Conservation (phyloP, 768 basidiomycete genomes). For the Leucocoprinus birnbaumii region DNA sequence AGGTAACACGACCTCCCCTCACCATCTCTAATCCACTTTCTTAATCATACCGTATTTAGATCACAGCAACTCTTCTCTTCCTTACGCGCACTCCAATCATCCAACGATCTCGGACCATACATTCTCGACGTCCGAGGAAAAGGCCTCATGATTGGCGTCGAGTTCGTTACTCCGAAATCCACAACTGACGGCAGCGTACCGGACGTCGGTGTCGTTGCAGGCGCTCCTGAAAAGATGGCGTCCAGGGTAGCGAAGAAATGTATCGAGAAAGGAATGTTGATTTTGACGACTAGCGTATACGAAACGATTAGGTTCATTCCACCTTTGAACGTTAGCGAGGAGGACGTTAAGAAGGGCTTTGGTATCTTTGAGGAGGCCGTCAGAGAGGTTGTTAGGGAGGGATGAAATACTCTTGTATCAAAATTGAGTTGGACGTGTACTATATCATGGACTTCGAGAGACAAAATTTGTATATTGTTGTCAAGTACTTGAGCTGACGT, state of each 20-base stretch:
- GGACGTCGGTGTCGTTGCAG: conserved; percentile 39
- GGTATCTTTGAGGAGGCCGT: conserved; percentile 68
- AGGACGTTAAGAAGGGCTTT: conserved; percentile 70
- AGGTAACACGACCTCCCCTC: conserved; percentile 18
- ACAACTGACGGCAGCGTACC: conserved; percentile 27
- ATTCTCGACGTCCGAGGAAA: conserved; percentile 87
- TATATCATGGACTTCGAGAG: background rate
- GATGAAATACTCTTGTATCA: too few species aligned
- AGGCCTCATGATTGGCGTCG: conserved; percentile 88
- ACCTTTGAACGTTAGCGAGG: conserved; percentile 74
- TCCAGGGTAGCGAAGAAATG: conserved; percentile 73
- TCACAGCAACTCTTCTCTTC: conserved; percentile 69
- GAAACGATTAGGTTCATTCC: conserved; percentile 94
- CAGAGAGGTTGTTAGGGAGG: conserved; percentile 59
- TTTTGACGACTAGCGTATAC: conserved; percentile 87
- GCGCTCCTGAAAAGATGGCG: conserved; percentile 50
- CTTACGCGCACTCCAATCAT: conserved; percentile 54
- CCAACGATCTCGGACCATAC: conserved; percentile 46
- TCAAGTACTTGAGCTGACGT: too few species aligned
- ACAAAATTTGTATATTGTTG: too few species aligned
- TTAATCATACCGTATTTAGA: conserved; percentile 27
- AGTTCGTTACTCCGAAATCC: conserved; percentile 64
- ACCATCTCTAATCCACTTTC: background rate
- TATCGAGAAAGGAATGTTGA: conserved; percentile 80
- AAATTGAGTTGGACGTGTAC: too few species aligned